A percentile compares a stretch with the other conserved stretches of the same genome.
Conservation (phyloP, 164 flowering plant genomes). For the Cinnamomum micranthum region DNA sequence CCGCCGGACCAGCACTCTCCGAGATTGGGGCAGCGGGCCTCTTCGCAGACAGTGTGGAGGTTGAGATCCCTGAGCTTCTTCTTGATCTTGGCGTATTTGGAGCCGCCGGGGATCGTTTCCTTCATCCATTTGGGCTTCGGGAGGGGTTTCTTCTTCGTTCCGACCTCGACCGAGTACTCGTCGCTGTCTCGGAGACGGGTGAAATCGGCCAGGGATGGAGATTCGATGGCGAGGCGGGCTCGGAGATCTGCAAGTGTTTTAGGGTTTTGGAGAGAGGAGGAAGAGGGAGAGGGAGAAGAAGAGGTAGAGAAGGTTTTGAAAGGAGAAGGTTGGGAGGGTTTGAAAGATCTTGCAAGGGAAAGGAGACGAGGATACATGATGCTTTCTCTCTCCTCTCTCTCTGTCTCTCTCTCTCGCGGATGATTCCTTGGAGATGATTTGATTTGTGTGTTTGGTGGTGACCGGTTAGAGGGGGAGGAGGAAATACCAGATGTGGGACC, state of each 20-base stretch:
- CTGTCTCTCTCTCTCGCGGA: neutral
- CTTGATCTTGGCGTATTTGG: slow-evolving; percentile 29
- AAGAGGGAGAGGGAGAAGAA: neutral
- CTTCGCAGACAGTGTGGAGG: slow-evolving; percentile 34
- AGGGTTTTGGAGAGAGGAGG: neutral
- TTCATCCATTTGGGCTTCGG: slow-evolving; percentile 39
- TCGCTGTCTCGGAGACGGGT: slow-evolving; percentile 16
- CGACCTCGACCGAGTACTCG: slow-evolving; percentile 31
- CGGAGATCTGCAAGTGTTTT: slow-evolving; percentile 22
- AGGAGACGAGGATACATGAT: slow-evolving; percentile 9
- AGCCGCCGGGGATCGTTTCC: slow-evolving; percentile 30
- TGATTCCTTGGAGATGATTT: too few relatives aligned
- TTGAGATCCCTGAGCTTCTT: slow-evolving; percentile 26
- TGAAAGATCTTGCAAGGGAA: neutral
- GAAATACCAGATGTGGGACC: too few relatives aligned
- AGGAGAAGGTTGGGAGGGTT: neutral
- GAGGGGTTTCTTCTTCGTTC: slow-evolving; percentile 32
- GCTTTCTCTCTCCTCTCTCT: neutral
- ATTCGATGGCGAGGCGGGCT: slow-evolving; percentile 19
- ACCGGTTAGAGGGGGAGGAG: too few relatives aligned
- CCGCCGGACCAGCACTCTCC: slow-evolving; percentile 40
- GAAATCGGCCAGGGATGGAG: slow-evolving; percentile 26
- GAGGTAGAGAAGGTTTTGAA: neutral
- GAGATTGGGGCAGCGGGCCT: slow-evolving; percentile 31
- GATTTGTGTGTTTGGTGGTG: too few relatives aligned